Evolutionary conservation across 345 rosid species (phyloP), one percentile per base, ranked within the genome.

Genomic region (Arabis hirsuta): DNA sequence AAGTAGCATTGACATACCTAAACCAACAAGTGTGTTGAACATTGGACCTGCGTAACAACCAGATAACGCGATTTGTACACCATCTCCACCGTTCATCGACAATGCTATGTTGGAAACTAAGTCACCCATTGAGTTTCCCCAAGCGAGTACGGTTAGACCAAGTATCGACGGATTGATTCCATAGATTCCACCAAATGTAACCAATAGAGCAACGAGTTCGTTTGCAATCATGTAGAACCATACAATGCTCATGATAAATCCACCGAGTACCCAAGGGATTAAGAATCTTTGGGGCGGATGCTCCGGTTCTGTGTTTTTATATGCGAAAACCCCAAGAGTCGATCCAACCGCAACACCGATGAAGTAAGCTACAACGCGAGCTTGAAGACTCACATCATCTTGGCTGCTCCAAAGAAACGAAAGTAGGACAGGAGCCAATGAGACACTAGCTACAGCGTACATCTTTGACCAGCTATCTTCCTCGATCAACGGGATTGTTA

Each of bases 81-180:
- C 77, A 36, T 88, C 98, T 20, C 85, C 96, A 22, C 96, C 95
- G 58, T 88, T 85, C 91, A 82, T 82, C 0, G 97, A 85, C 32
- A 91, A 58, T 9, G 92, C 94, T 20, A 91, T 80, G 71, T 91
- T 94, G 0, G 97, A 94, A 32, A 88, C 89, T 72, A 94, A 58
- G 74, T 94, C 98, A 11, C 98, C 98, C 95, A 91, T 91, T 22
- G 98, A 91, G 73, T 94, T 94, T 12, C 96, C 98, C 98, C 98
- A 94, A 3, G 98, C 97, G 34, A 94, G 80, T 36, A 94, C 92
- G 0, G 97, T 94, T 78, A 91, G 54, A 36, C 91, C 97, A 10
- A 94, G 95, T 65, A 94, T 84, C 12, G 98, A 87, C 36, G 98
- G 97, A 70, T 82, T 86, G 65, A 91, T 85, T 62, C 86, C 84